Base-by-base conservation (phyloP, 1,284 basidiomycete species). In the Sparassis latifolia region DNA sequence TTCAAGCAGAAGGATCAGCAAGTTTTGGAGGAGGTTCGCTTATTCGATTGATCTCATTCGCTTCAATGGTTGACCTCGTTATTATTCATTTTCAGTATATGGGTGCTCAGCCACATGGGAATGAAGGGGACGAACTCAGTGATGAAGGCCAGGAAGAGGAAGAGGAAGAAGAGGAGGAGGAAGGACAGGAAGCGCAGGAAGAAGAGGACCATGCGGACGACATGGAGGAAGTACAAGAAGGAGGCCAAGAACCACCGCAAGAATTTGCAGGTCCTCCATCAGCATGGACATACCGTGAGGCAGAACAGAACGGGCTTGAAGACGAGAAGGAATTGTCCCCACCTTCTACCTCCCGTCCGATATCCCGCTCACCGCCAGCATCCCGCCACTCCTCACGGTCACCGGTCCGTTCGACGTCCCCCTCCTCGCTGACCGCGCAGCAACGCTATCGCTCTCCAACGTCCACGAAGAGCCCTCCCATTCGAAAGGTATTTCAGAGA, bases 1-100 rank as follows among this genome's bases (percentile, higher is more conserved):
- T 97, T 95, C 67, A 84, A 84, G 53, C 79, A 86, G 58, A 85
- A 85, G 60, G 86, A 96, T 64, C 84, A 89, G 75, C 80, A 84
- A 59, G 73, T 81, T 45, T 72, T 97, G 47, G 90, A 94, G 69
- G 84, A 92, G 74, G 92, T 94, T 57, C 62, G 78, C 61, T n/a
- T 30, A 33, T 33, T 20, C 20, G 20, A 20, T 20, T 20, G 20
- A 20, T 20, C 20, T 20, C 20, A 20, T 20, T 20, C 20, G 20
- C 20, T 20, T 20, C 20, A 20, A 20, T 20, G 20, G 20, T 20
- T 20, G 20, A 20, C 20, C 20, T 20, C 20, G 20, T 20, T 20
- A 20, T 20, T 20, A 20, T 20, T 20, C 20, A 20, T 20, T 37
- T 37, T 42, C 41, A 86, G 84, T 87, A 88, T 59, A 80, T 83